These are phyloP conservation scores for Zoysia matrella DNA, from an alignment of 202 grass and related monocot species.

Conservation along the genomic window DNA sequence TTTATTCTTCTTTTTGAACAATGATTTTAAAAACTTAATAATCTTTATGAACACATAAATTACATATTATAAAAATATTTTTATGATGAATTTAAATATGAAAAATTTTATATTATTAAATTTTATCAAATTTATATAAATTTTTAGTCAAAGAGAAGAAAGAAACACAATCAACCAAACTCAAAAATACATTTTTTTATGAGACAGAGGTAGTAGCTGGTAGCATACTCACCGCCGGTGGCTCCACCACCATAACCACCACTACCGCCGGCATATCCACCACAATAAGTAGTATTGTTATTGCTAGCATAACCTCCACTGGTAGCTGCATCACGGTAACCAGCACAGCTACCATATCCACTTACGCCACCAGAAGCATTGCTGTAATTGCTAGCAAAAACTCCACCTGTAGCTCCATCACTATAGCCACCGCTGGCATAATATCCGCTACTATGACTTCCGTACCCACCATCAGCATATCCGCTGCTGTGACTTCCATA, in stretches of 20 bases:
- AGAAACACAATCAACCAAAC: too few relatives aligned
- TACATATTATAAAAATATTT: too few relatives aligned
- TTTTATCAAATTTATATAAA: too few relatives aligned
- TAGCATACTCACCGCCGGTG: slow-evolving; percentile 5
- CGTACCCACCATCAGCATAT: neutral
- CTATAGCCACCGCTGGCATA: neutral
- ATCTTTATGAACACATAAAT: too few relatives aligned
- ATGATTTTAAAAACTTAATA: too few relatives aligned
- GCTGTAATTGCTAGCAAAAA: slow-evolving; percentile 5
- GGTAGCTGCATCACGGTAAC: neutral
- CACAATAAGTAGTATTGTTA: slow-evolving; percentile 21
- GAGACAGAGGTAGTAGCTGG: neutral
- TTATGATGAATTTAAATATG: too few relatives aligned
- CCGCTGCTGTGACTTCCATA: neutral
- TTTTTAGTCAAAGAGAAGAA: too few relatives aligned
- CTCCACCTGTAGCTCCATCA: neutral
- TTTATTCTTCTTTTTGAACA: too few relatives aligned
- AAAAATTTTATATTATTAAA: too few relatives aligned
- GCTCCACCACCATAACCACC: slow-evolving; percentile 6
- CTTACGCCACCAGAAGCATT: slow-evolving; percentile 6
- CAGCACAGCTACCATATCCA: neutral
- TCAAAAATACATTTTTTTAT: too few relatives aligned
- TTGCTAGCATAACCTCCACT: slow-evolving; percentile 12
- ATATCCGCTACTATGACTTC: too few relatives aligned
- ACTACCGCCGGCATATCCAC: neutral